A percentile compares a stretch with the other conserved stretches of the same genome.
phyloP scores from a whole-genome alignment of 306 rosid genomes.

The Dicorynia guianensis region DNA sequence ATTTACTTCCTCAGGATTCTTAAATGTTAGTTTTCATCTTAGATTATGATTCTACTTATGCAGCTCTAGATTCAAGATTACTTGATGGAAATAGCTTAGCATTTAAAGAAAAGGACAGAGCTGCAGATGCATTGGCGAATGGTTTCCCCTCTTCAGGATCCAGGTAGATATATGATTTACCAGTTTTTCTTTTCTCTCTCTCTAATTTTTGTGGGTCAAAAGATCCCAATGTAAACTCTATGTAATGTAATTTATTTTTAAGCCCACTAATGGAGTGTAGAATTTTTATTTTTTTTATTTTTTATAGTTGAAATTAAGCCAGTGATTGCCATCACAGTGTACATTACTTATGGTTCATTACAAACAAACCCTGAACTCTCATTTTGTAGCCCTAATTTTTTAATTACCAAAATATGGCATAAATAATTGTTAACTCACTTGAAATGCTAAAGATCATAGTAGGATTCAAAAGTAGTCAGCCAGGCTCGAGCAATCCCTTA shows the following conservation, averaged over 20 bases:
- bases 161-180: constrained; percentile 40
- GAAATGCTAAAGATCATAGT: not conserved
- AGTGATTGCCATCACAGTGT: not conserved
- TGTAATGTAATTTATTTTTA: not conserved
- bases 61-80: constrained; percentile 41
- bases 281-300: not conserved
- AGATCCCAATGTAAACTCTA: not conserved
- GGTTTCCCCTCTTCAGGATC: constrained; percentile 49
- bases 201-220: not conserved
- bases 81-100: constrained; percentile 34
- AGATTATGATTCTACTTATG: constrained; percentile 13
- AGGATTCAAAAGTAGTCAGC: not conserved
- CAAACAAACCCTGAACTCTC: not conserved
- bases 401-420: not conserved
- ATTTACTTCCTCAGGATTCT: not conserved
- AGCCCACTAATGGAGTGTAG: too few species aligned
- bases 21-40: not conserved
- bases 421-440: not conserved
- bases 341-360: not conserved
- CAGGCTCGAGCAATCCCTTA: not conserved
- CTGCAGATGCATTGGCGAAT: constrained; percentile 43
- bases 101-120: constrained; percentile 34
- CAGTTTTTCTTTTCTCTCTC: not conserved
- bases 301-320: not conserved
- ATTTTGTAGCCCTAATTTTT: not conserved